Evolutionary conservation across 441 rosid species (phyloP), one percentile per base, ranked within the genome.

Genomic region (Populus hybrid): DNA sequence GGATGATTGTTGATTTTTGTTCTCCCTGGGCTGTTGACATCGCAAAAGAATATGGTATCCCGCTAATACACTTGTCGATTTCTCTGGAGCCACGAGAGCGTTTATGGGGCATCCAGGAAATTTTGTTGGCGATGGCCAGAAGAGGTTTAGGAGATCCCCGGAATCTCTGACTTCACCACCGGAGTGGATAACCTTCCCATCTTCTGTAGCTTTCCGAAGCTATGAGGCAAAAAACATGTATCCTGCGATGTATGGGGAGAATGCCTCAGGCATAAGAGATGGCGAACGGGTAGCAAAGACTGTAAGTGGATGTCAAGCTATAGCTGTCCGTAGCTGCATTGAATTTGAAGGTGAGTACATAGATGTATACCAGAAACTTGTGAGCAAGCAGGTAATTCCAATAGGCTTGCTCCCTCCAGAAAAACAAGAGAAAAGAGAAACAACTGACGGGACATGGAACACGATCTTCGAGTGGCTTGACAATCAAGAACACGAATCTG

Each of bases 131-230:
- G 81, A 79, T 7, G 80, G 57, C 11, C 73, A n/a, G 34, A 36
- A 40, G 35, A 50, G 46, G 28, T 0, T 14, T 2, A 50, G 77
- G 74, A 20, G 68, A 2, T 59, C 75, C 1, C 72, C 76, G 1
- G 84, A 83, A 40, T 76, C 78, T 34, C 65, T 76, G 24, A 75
- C 82, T 2, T 42, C 23, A 3, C 79, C 75, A 6, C 84, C 88
- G 1, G 63, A 76, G 14, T 82, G 86, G 86, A 32, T 82, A 0
- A 74, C 72, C 36, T 78, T 84, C 67, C 75, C 86, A 11, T 83
- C 85, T 34, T 38, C 76, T 1, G 42, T 81, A 30, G 79, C 84
- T 23, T 68, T 46, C 11, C 75, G 74, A 23, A 32, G 28, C 16
- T 75, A 32, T 16, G 82, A 79, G 63, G 80, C 86, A 0, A 50